Base-by-base conservation (phyloP, 192 early-diverging fungal species). In the Gonapodya prolifera region DNA sequence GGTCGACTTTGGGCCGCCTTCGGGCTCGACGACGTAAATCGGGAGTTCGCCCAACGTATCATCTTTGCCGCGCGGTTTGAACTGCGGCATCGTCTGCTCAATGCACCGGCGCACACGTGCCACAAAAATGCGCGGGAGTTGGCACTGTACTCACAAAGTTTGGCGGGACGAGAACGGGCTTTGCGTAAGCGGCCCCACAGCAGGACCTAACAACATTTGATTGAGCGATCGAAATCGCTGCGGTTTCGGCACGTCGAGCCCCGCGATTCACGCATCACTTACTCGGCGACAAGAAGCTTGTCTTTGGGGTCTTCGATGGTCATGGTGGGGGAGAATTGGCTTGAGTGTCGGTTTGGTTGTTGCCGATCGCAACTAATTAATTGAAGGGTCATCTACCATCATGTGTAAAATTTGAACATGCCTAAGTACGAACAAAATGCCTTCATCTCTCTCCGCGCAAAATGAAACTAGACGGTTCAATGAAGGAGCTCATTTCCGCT, bases 211-310 rank as follows among this genome's bases (percentile, higher is more conserved):
- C 16, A 73, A 16, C 18, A 29, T 13, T 30, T 30, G 71, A 32
- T 73, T 2, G 2, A 29, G 2, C 16, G 71, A 16, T 2, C 71
- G 31, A 32, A 73, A 8, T 29, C 28, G 31, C 2, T 73, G 18
- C 71, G 8, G 71, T 2, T 18, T 73, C 28, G 71, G 31, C 2
- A 16, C 2, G 71, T 30, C 71, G 18, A 8, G 32, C 31, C 18
- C 29, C 18, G 18, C 8, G 28, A 73, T 18, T 16, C 8, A 73
- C 32, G 71, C 31, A 29, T 18, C 18, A 73, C 71, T 32, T 32
- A 73, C 71, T 73, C 71, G 16, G 71, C 71, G 31, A 73, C 71
- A 29, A 73, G 71, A 2, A 29, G 71, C 31, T 73, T 73, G 71
- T 73, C 71, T 73, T 73, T 73, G 28, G 71, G 71, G 31, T 73